Conservation (phyloP, 2,329 filamentous ascomycete genomes). For the Fusarium poae region DNA sequence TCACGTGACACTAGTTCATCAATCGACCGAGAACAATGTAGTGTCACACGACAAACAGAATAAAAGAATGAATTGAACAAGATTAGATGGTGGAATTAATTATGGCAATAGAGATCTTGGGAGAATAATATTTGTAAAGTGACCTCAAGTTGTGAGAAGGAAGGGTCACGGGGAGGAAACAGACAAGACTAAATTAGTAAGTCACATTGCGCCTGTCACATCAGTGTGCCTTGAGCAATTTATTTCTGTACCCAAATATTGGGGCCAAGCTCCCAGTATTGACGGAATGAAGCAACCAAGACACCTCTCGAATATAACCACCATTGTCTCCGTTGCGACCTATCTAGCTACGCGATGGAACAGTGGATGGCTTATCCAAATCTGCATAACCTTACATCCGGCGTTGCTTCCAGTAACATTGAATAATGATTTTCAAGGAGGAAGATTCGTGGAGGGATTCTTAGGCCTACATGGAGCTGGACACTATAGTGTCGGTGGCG, state of each 20-base stretch:
- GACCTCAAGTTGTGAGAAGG: too few relatives aligned
- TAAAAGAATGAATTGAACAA: neutral
- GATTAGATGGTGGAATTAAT: too few relatives aligned
- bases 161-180: too few relatives aligned
- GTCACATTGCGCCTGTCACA: too few relatives aligned
- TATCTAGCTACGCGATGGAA: neutral
- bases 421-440: conserved; percentile 20
- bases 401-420: conserved; percentile 1
- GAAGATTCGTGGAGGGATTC: conserved; percentile 4
- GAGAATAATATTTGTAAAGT: too few relatives aligned
- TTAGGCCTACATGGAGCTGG: conserved; percentile 11
- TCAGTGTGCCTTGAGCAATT: too few relatives aligned
- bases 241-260: too few relatives aligned
- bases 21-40: too few relatives aligned
- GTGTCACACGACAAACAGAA: neutral
- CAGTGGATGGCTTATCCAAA: conserved; percentile 14
- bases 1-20: conserved; percentile 2
- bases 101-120: too few relatives aligned
- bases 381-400: conserved; percentile 4
- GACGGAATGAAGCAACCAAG: conserved; percentile 4
- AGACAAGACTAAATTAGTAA: too few relatives aligned
- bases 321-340: conserved; percentile 11
- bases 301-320: conserved; percentile 13
- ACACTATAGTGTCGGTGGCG: conserved; percentile 9
- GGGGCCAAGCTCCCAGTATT: conserved; percentile 6